Evolutionary conservation across 257 asterid genomes (phyloP).

Genomic region (Cynanchum wilfordii): DNA sequence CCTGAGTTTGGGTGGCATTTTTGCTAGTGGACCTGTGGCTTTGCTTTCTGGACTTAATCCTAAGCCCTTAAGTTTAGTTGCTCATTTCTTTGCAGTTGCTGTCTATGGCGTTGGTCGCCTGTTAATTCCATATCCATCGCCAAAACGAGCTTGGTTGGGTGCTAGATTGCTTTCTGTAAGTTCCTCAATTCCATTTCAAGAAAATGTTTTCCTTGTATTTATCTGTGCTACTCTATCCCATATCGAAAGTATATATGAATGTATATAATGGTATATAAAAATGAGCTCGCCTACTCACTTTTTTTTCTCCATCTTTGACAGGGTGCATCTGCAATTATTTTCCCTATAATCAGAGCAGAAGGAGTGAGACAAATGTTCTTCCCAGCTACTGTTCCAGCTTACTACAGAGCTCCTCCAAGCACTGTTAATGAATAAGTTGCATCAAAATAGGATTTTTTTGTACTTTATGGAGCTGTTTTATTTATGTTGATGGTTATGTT

Average conservation of each 20-base stretch:
- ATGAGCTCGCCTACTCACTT: background rate
- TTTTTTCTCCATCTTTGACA: constrained; percentile 7
- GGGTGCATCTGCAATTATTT: constrained; percentile 66
- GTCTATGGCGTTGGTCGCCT: constrained; percentile 61
- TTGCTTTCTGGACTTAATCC: constrained; percentile 75
- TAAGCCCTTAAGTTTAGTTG: constrained; percentile 55
- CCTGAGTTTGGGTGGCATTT: constrained; percentile 59
- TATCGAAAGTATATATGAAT: no score
- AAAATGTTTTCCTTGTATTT: background rate
- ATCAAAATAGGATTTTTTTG: no score
- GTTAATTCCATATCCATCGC: constrained; percentile 65
- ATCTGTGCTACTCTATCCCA: background rate
- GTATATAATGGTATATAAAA: no score
- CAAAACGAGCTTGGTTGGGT: constrained; percentile 45
- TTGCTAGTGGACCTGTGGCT: constrained; percentile 52
- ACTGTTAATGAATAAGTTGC: constrained; percentile 20
- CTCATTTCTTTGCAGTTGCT: constrained; percentile 69
- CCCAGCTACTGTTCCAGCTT: constrained; percentile 71
- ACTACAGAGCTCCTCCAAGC: constrained; percentile 48
- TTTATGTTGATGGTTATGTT: no score
- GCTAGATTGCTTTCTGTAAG: constrained; percentile 53
- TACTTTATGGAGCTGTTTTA: no score
- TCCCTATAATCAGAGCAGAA: constrained; percentile 67
- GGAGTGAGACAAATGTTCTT: constrained; percentile 75
- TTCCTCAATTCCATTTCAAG: background rate